Evolutionary conservation across 257 asterid species (phyloP), one percentile per base, ranked within the genome.

Genomic region (Solanum corneliomulleri): DNA sequence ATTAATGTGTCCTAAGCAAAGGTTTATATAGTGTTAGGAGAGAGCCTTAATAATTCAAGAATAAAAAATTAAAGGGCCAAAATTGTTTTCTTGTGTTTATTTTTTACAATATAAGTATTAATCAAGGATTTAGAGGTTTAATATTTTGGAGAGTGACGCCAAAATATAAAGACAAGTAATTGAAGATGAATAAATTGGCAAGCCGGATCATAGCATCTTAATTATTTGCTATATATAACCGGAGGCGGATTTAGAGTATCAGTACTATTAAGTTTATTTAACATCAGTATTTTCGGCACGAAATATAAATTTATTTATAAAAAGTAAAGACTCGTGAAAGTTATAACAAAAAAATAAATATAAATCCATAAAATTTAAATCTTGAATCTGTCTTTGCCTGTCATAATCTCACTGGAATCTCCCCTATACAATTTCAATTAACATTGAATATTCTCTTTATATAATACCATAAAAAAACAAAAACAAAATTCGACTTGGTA

Each of bases 251-350:
- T 2, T 20, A 56, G 64, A 18, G 25, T 20, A 20, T 56, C 1
- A 20, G 11, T 56, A 0, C 64, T 56, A 52, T 0, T 18, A 56
- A 11, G 4, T 56, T 56, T 56, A 56, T 18, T 56, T 56, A 18
- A 56, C 1, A 11, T 56, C 5, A 56, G 0, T 56, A 56, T 56
- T 56, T 56, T 56, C 4, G 0, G 1, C 0, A 11, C 0, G 25
- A 56, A 56, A 56, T 1, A 52, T 52, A 52, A 52, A 52, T 16
- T 16, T 52, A 52, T 7, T 0, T 7, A 11, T 56, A 18, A 56
- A 52, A 52, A 18, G n/a, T 18, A 56, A 56, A 52, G 7, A 18
- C 4, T 52, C n/a, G 7, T 52, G 4, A 52, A 52, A 56, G 0
- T 64, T 64, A 5, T 25, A n/a, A n/a, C 4, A n/a, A n/a, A 27